These are phyloP conservation scores for Rhizopogon vesiculosus DNA, from an alignment of 768 basidiomycete species.

Conservation along the genomic window DNA sequence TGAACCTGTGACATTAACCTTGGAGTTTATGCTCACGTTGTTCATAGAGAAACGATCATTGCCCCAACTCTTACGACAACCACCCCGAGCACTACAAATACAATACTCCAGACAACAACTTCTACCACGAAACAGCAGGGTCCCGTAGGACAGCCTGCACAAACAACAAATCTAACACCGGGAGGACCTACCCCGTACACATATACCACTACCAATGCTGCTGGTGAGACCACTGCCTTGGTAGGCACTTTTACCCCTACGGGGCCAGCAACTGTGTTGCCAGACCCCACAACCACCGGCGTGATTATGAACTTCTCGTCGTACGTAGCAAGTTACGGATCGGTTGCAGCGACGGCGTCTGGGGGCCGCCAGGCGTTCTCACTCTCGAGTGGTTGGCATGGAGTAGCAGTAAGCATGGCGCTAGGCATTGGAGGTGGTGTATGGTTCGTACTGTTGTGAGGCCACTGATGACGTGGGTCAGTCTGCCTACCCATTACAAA, in stretches of 20 bases:
- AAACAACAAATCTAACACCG: constrained; percentile 29
- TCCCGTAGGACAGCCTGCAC: constrained; percentile 52
- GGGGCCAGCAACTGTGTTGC: constrained; percentile 22
- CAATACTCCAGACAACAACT: constrained; percentile 8
- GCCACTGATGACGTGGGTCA: background rate
- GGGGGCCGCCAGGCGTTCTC: constrained; percentile 17
- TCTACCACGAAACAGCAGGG: constrained; percentile 30
- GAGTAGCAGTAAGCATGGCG: constrained; percentile 17
- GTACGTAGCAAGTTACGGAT: constrained; percentile 26
- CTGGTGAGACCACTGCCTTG: constrained; percentile 17
- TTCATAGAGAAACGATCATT: constrained; percentile 9
- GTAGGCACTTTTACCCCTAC: constrained; percentile 29
- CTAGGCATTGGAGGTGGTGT: constrained; percentile 23
- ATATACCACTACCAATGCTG: constrained; percentile 42
- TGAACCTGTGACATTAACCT: background rate
- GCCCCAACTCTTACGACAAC: constrained; percentile 14
- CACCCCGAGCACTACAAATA: constrained; percentile 12
- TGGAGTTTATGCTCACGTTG: constrained; percentile 4
- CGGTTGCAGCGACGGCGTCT: constrained; percentile 21
- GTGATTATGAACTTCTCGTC: constrained; percentile 23
- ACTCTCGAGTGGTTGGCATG: constrained; percentile 22
- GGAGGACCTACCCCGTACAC: constrained; percentile 45
- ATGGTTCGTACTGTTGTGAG: constrained; percentile 25
- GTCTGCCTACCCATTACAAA: background rate
- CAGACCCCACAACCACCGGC: constrained; percentile 21